These are phyloP conservation scores for Panaeolus cyanescens DNA, from an alignment of 768 basidiomycete genomes.

Conservation along the genomic window DNA sequence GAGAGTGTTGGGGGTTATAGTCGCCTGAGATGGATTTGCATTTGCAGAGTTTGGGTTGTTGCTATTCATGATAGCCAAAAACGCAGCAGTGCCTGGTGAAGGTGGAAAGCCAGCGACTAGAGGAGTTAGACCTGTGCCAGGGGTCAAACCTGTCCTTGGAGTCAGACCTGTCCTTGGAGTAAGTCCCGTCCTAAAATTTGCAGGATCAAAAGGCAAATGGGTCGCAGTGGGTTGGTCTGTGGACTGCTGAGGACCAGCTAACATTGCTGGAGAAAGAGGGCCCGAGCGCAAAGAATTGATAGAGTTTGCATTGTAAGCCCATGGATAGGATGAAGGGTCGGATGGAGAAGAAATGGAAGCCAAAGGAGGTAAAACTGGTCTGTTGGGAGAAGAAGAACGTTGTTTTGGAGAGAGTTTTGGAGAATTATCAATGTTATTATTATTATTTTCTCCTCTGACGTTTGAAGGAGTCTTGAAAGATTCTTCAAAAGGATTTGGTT, in stretches of 20 bases:
- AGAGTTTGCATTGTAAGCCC: slow-evolving; percentile 61
- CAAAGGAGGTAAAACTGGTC: slow-evolving; percentile 81
- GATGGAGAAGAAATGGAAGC: slow-evolving; percentile 76
- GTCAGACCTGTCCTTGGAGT: slow-evolving; percentile 88
- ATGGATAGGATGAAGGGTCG: slow-evolving; percentile 59
- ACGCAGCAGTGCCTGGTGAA: slow-evolving; percentile 88
- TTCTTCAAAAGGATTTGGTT: slow-evolving; percentile 94
- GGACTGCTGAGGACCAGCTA: slow-evolving; percentile 76
- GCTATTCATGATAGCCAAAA: slow-evolving; percentile 89
- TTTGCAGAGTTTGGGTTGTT: slow-evolving; percentile 20
- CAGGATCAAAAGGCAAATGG: slow-evolving; percentile 65
- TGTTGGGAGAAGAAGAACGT: slow-evolving; percentile 45
- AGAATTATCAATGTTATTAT: slow-evolving; percentile 31
- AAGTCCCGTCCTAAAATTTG: slow-evolving; percentile 80
- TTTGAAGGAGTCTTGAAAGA: slow-evolving; percentile 76
- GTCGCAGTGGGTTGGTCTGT: slow-evolving; percentile 30
- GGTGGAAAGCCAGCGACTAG: slow-evolving; percentile 83
- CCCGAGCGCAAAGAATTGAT: slow-evolving; percentile 88
- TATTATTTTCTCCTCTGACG: slow-evolving; percentile 30
- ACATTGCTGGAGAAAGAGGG: slow-evolving; percentile 95
- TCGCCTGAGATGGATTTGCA: slow-evolving; percentile 37
- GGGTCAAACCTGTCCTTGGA: slow-evolving; percentile 81
- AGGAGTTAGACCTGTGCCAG: slow-evolving; percentile 75
- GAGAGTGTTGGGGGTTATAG: slow-evolving; percentile 76
- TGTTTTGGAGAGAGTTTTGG: slow-evolving; percentile 28